phyloP scores from a whole-genome alignment of 176 grass and related monocot species.

The Bonia amplexicaulis region DNA sequence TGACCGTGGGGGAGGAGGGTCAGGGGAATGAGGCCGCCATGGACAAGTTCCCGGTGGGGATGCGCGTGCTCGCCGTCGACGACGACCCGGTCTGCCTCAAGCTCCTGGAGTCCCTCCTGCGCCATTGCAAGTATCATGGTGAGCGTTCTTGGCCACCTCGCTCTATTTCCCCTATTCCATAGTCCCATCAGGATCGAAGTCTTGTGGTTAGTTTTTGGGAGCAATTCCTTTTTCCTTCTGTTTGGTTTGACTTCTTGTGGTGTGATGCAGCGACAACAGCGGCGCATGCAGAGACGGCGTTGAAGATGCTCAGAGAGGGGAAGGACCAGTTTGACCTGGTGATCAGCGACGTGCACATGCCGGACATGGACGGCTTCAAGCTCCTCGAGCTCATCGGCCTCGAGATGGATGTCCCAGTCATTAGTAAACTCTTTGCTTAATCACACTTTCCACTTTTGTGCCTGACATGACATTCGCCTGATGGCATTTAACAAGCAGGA shows the following conservation, averaged over 20 bases:
- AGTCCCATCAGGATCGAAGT: neutral
- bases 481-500: neutral
- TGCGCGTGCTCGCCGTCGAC: constrained; percentile 48
- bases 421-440: constrained; percentile 39
- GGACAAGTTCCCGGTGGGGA: constrained; percentile 27
- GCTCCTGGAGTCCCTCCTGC: constrained; percentile 7
- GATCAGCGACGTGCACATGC: constrained; percentile 33
- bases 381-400: constrained; percentile 53
- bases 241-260: neutral
- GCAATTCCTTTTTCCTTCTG: neutral
- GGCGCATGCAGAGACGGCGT: constrained; percentile 13
- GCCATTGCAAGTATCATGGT: constrained; percentile 34
- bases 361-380: constrained; percentile 65
- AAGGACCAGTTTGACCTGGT: constrained; percentile 35
- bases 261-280: constrained; percentile 44
- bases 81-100: constrained; percentile 3
- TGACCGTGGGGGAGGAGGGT: neutral
- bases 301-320: constrained; percentile 47
- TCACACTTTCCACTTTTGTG: neutral
- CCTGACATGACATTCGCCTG: neutral
- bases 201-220: neutral
- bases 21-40: neutral
- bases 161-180: neutral
- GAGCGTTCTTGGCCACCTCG: neutral
- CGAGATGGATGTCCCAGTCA: constrained; percentile 73